phyloP scores from a whole-genome alignment of 495 filamentous ascomycete genomes.

The Podospora sp. region DNA sequence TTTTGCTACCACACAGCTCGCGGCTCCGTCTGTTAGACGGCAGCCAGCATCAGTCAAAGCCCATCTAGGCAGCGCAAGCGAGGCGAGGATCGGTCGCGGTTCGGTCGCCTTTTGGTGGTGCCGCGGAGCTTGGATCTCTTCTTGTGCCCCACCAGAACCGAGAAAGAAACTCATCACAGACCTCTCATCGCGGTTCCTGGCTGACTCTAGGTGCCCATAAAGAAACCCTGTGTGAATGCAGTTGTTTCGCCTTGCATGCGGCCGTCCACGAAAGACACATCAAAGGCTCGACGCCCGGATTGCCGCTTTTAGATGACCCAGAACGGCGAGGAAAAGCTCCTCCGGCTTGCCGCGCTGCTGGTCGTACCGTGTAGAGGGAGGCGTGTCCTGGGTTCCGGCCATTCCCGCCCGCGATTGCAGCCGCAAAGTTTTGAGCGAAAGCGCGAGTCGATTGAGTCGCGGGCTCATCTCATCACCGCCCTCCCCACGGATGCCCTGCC shows the following conservation, averaged over 20 bases:
- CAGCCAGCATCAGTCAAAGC: neutral
- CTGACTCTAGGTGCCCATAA: neutral
- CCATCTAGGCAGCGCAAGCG: neutral
- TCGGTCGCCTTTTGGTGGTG: neutral
- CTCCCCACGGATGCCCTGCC: conserved; percentile 14
- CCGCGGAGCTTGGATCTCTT: neutral
- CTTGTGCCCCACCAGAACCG: neutral
- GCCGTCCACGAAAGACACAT: neutral
- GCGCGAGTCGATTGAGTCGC: conserved; percentile 19
- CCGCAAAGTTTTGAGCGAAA: conserved; percentile 8
- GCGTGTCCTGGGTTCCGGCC: neutral
- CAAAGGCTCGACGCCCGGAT: neutral
- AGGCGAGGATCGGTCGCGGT: neutral
- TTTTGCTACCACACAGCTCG: neutral
- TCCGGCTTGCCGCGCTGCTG: conserved; percentile 3
- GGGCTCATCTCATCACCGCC: conserved; percentile 15
- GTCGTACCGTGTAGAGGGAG: too few species aligned
- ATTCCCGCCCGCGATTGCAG: conserved; percentile 16
- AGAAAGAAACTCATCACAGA: neutral
- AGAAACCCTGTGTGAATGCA: neutral
- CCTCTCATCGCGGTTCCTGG: neutral
- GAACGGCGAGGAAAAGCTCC: neutral
- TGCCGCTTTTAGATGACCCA: neutral
- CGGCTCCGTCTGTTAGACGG: neutral
- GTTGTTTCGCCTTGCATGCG: neutral